Base-by-base conservation (phyloP, 805 yeast genomes). In the Metschnikowia lachancei region DNA sequence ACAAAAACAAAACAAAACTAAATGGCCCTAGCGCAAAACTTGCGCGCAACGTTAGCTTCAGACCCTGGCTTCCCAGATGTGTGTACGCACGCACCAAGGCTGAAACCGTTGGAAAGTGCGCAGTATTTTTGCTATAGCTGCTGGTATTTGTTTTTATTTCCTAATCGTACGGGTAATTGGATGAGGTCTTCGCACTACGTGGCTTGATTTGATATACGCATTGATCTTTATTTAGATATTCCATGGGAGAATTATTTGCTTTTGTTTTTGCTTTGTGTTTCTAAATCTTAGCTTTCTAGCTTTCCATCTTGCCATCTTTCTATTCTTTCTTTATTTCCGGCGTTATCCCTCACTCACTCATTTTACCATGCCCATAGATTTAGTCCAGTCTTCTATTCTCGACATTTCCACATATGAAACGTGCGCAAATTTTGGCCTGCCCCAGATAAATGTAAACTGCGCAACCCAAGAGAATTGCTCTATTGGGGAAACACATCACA, bases 61-160 rank as follows among this genome's bases (percentile, higher is more conserved):
- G n/a, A n/a, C n/a, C n/a, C n/a, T n/a, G n/a, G n/a, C n/a, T n/a
- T n/a, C n/a, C n/a, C n/a, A n/a, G n/a, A n/a, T n/a, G n/a, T n/a
- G n/a, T n/a, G n/a, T n/a, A n/a, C 8, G 24, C 24, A 8, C 24
- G 4, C 8, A 5, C 24, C 24, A 22, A 22, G 24, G 4, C 24
- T 8, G 24, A 22, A 22, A 8, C 24, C 24, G 24, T 22, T 22
- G 24, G 24, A 22, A 22, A 5, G 24, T 22, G 24, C 24, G 24
- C n/a, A n/a, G n/a, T n/a, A n/a, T n/a, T n/a, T n/a, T n/a, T n/a
- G n/a, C 24, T 8, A 22, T 22, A 5, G 24, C 24, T 29, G 13
- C 14, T 29, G 32, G 32, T n/a, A 29, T 12, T 45, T 49, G 52
- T 49, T 49, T 37, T 45, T 45, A 49, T 34, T 45, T 49, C 52